phyloP scores from a whole-genome alignment of 306 rosid species.

The Sicyos edulis region DNA sequence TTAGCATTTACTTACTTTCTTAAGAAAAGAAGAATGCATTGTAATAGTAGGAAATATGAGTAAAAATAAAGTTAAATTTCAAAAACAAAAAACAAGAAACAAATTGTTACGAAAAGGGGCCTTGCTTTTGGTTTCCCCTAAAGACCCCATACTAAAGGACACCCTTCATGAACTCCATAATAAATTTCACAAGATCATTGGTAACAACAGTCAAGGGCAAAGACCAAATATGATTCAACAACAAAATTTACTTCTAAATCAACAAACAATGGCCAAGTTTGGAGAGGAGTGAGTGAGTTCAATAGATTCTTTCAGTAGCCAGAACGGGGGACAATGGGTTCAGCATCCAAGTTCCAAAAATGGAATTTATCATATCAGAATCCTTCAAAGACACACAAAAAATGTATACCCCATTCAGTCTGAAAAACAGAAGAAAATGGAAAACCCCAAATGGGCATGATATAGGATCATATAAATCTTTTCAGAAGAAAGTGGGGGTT shows the following conservation, averaged over 20 bases:
- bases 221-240: not conserved
- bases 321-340: not conserved
- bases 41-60: too few species aligned
- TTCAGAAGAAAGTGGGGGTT: not conserved
- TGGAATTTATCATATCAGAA: not conserved
- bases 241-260: not conserved
- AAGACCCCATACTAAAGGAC: too few species aligned
- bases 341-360: conserved; percentile 7
- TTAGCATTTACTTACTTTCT: too few species aligned
- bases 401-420: not conserved
- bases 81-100: too few species aligned
- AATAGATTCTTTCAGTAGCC: not conserved
- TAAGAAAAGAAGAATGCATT: too few species aligned
- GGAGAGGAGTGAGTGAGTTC: not conserved
- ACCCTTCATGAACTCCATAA: not conserved
- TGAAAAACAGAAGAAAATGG: not conserved
- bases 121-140: too few species aligned
- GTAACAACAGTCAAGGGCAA: not conserved
- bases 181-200: not conserved
- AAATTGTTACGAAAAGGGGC: too few species aligned
- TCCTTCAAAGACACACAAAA: not conserved
- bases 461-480: not conserved
- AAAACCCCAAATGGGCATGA: not conserved
- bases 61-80: too few species aligned
- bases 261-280: not conserved